Evolutionary conservation across 495 filamentous ascomycete genomes (phyloP), one percentile per base, ranked within the genome.

Genomic region (Penicillium daleae): DNA sequence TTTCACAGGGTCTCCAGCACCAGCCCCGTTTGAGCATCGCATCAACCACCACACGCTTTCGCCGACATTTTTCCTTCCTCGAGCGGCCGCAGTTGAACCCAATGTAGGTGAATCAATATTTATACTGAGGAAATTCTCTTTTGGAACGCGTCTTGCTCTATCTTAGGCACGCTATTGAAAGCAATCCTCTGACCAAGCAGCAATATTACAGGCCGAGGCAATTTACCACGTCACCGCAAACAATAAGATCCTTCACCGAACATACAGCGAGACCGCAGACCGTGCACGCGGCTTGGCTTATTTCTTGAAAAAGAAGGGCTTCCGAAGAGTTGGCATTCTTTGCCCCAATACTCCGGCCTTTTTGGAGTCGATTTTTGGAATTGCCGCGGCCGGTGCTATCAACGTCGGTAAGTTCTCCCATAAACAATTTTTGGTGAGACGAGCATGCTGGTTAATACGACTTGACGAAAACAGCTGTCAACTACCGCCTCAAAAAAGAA

Each of bases 341-440:
- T 87, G 86, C 22, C 89, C 96, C 1, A 99, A 99, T 72, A 99
- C 95, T 6, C 95, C 95, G 3, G 95, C 92, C 0, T 97, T 97
- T 72, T 78, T 98, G 21, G 94, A 98, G 76, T 82, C 86, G 2
- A 89, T 97, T 52, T 99, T 93, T 67, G 95, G 90, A 6, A 90
- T 97, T 69, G 87, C 86, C 2, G 95, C 93, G 24, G 93, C 91
- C 3, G 92, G 92, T 8, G 91, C 80, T 10, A 83, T 96, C 10
- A 89, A 91, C 65, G 87, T 96, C 61, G 86, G 83, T 87, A 66
- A 59, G 69, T 17, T 22, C 29, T 27, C 22, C 31, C 48, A 13
- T n/a, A 37, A 54, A 1, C 10, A 22, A 17, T 58, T 13, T 10
- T 7, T 31, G 17, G 13, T 4, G 24, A n/a, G 15, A 13, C 4